Base-by-base conservation (phyloP, 345 rosid species). In the Citrus mangshanensis region DNA sequence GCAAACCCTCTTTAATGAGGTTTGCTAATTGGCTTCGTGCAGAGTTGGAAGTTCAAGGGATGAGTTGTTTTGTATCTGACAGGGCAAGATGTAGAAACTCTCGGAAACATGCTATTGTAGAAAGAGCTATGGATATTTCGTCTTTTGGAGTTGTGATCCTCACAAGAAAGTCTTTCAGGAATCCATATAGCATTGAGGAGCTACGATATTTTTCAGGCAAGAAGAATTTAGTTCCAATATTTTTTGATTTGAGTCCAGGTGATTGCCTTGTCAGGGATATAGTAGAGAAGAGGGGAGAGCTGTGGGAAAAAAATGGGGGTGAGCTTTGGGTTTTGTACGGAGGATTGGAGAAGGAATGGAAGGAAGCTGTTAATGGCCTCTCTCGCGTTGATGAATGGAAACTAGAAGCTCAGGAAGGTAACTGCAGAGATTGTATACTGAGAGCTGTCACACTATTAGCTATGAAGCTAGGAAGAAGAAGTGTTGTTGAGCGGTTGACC, bases 251-350 rank as follows among this genome's bases (percentile, higher is more conserved):
- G 46, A 84, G 88, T 80, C 95, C 92, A 2, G 87, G 87, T 24
- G 98, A 94, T 66, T 96, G 98, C 81, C 97, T 94, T 70, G 98
- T 96, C 60, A 86, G 98, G 80, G 99, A 96, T 81, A 91, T 96
- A 62, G 93, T 96, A 51, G 99, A 96, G 80, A 96, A 88, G 88
- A 85, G 97, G 81, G 99, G 98, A 35, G 98, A 93, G 70, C 78
- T 93, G 77, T 96, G 99, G 99, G 98, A 91, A 85, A 91, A 91
- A 82, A 89, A 91, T 35, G 98, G 97, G 46, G 99, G 98, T 7
- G 97, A 93, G 70, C 62, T 94, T 6, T 93, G 98, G 98, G 81
- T 84, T 86, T 78, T 86, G 35, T 96, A 94, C 37, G 97, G 97
- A 34, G 98, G 98, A 25, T 72, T 92, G 72, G 99, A 96, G 87